Evolutionary conservation across 2,329 filamentous ascomycete genomes (phyloP).

Genomic region (Paecilomyces variotii): DNA sequence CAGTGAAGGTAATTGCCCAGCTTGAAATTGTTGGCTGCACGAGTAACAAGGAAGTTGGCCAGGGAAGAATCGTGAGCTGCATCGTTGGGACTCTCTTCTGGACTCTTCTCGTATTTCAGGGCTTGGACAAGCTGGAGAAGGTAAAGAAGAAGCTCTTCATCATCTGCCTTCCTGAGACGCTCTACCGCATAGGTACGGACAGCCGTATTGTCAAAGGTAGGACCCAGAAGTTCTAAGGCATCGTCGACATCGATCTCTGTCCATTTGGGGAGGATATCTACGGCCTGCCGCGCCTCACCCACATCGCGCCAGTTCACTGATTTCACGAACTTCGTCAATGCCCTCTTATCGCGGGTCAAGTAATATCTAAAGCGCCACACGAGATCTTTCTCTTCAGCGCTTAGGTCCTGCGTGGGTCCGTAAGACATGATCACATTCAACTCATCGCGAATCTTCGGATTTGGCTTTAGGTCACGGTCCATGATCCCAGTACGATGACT

Average conservation of each 20-base stretch:
- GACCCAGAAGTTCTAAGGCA: slow-evolving; percentile 85
- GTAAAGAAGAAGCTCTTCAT: slow-evolving; percentile 84
- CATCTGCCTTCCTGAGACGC: slow-evolving; percentile 80
- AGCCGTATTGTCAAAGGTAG: slow-evolving; percentile 78
- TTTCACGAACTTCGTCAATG: slow-evolving; percentile 95
- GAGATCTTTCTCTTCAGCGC: slow-evolving; percentile 85
- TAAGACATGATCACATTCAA: slow-evolving; percentile 86
- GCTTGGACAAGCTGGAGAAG: slow-evolving; percentile 92
- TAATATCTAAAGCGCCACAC: slow-evolving; percentile 98
- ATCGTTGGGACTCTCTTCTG: slow-evolving; percentile 53
- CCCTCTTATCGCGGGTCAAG: slow-evolving; percentile 81
- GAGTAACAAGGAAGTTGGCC: slow-evolving; percentile 78
- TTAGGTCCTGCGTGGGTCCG: slow-evolving; percentile 81
- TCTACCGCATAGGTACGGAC: slow-evolving; percentile 93
- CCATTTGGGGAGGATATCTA: slow-evolving; percentile 86
- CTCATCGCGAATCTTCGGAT: slow-evolving; percentile 90
- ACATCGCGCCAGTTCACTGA: slow-evolving; percentile 90
- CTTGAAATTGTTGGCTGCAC: slow-evolving; percentile 79
- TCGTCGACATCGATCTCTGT: slow-evolving; percentile 96
- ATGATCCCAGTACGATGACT: slow-evolving; percentile 89
- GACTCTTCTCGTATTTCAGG: slow-evolving; percentile 81
- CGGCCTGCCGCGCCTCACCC: slow-evolving; percentile 78
- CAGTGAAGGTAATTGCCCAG: slow-evolving; percentile 94
- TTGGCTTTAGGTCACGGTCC: slow-evolving; percentile 91
- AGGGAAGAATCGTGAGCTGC: slow-evolving; percentile 69